Percentiles rank a stretch among this genome's conserved stretches.
Evolutionary conservation across 192 early-diverging fungal genomes (phyloP).

Genomic region (Neocallimastix lanati): DNA sequence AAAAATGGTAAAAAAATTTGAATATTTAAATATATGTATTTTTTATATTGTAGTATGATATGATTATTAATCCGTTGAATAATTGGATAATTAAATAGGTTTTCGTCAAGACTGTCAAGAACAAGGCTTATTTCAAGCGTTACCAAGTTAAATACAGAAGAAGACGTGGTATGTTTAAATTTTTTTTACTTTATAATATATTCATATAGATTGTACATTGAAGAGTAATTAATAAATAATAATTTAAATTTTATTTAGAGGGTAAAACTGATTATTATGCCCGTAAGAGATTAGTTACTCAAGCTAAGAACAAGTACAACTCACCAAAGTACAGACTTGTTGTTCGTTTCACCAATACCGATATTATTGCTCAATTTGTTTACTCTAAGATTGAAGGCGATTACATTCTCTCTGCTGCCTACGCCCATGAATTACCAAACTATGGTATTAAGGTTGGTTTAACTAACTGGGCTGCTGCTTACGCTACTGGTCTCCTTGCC

Average conservation of each 20-base stretch:
- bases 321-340: conserved; percentile 98
- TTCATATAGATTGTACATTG: too few relatives aligned
- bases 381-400: conserved; percentile 98
- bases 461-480: conserved; percentile 99
- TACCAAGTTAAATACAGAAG: conserved; percentile 99
- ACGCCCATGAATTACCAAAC: conserved; percentile 88
- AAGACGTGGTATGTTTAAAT: conserved; percentile 73
- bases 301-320: conserved; percentile 99
- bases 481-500: conserved; percentile 89
- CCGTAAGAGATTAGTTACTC: conserved; percentile 91
- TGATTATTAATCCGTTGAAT: too few relatives aligned
- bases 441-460: conserved; percentile 95
- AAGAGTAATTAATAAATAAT: too few relatives aligned
- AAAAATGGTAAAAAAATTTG: not conserved
- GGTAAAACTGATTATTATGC: conserved; percentile 99
- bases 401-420: conserved; percentile 82
- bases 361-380: conserved; percentile 89
- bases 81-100: too few relatives aligned
- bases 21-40: too few relatives aligned
- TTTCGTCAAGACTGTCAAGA: conserved; percentile 76
- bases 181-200: too few relatives aligned
- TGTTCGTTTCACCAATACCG: conserved; percentile 97
- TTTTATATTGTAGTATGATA: too few relatives aligned
- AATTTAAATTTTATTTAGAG: too few relatives aligned
- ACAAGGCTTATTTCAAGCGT: conserved; percentile 99